Base-by-base conservation (phyloP, 2,329 filamentous ascomycete species). In the Cadophora gregata region DNA sequence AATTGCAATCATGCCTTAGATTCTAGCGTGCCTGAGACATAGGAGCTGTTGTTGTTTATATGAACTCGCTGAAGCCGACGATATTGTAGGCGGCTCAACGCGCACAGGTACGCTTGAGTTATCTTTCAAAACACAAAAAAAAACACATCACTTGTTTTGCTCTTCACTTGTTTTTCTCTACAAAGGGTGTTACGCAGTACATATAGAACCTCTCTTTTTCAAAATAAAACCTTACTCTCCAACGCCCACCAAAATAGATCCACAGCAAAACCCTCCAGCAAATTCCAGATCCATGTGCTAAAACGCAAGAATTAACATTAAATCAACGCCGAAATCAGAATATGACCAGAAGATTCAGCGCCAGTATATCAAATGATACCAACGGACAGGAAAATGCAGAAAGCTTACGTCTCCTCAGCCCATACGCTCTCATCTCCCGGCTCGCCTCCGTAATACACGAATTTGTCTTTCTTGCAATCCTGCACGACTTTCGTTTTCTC, bases 371-470 rank as follows among this genome's bases (percentile, higher is more conserved):
- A 19, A 42, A 14, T 4, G 38, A n/a, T 2, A 42, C 19, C 2
- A 42, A 42, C 6, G 42, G 19, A 8, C 19, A 47, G n/a, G 42
- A 7, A 47, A 47, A 8, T 21, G n/a, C n/a, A 51, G 25, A 24
- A 27, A 38, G 31, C 64, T 63, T 63, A 66, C 55, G 55, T 59
- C 50, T 67, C 62, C 38, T 47, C 42, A 47, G 59, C 62, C 62
- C 60, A 67, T 6, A 62, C 19, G 10, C 19, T 42, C 19, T 68
- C 69, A 63, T 67, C 58, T 3, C 66, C 64, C 1, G 64, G 62
- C 31, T 67, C 65, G 0, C 67, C 69, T 12, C 56, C 64, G 60
- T 62, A 68, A 58, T 60, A 69, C 10, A 29, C 50, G 25, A 63
- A 64, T 1, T 62, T 53, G 9, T 59, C 59, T 21, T 59, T 62